Evolutionary conservation across 495 filamentous ascomycete genomes (phyloP).

Genomic region (Acidomyces sp.): DNA sequence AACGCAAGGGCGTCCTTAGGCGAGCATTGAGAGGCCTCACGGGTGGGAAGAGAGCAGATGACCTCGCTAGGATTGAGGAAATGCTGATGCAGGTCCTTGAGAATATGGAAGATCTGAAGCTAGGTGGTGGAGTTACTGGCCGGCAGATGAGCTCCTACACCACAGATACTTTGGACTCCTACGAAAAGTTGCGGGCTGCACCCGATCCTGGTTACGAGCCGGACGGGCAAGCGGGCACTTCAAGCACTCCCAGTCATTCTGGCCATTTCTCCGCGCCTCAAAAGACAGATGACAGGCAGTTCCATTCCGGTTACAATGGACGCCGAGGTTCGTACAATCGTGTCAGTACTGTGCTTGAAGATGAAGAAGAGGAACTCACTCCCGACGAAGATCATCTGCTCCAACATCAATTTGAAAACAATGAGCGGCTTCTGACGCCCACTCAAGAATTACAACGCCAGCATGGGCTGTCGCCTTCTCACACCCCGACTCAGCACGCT

Average conservation of each 20-base stretch:
- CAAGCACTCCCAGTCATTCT: constrained; percentile 61
- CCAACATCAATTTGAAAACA: constrained; percentile 24
- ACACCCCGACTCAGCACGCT: constrained; percentile 57
- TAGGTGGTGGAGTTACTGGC: constrained; percentile 27
- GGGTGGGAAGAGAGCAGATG: constrained; percentile 70
- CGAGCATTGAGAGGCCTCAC: constrained; percentile 74
- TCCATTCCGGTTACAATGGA: constrained; percentile 41
- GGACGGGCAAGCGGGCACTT: constrained; percentile 66
- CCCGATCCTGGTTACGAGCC: constrained; percentile 61
- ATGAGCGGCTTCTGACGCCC: constrained; percentile 29
- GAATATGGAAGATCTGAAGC: constrained; percentile 81
- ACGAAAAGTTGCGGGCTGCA: constrained; percentile 43
- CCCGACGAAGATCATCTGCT: constrained; percentile 19
- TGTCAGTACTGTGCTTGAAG: constrained; percentile 76
- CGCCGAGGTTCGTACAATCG: constrained; percentile 59
- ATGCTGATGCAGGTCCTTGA: constrained; percentile 86
- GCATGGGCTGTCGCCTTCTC: constrained; percentile 41
- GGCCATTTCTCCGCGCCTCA: constrained; percentile 60
- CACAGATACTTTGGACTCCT: constrained; percentile 30
- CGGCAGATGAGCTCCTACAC: constrained; percentile 23
- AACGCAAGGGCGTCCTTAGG: constrained; percentile 80
- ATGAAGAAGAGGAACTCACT: constrained; percentile 26
- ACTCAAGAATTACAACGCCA: constrained; percentile 32
- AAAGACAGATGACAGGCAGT: constrained; percentile 39
- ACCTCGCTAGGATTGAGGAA: constrained; percentile 82